phyloP scores from a whole-genome alignment of 371 early-diverging fungal species.

The Polyrhizophydium stewartii region DNA sequence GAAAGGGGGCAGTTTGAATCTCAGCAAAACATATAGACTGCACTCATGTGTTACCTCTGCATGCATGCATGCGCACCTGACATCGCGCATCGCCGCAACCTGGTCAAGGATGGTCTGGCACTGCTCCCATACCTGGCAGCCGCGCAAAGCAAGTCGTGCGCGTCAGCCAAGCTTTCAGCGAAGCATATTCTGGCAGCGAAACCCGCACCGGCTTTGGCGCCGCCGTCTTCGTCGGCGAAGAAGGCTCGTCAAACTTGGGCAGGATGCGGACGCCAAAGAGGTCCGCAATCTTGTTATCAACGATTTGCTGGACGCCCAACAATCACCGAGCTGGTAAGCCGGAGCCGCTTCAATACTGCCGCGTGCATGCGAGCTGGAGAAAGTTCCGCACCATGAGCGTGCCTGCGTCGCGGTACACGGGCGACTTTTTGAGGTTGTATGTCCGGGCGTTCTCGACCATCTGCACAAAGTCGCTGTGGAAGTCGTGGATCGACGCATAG shows the following conservation, averaged over 20 bases:
- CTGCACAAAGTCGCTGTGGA: conserved; percentile 60
- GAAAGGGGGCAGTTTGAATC: too few relatives aligned
- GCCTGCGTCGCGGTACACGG: conserved; percentile 70
- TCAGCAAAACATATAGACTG: too few relatives aligned
- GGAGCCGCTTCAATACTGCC: too few relatives aligned
- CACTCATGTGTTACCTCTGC: too few relatives aligned
- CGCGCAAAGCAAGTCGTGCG: too few relatives aligned
- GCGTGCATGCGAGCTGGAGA: too few relatives aligned
- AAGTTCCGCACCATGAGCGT: conserved; percentile 40
- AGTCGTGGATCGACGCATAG: conserved; percentile 50
- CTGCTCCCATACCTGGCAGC: neutral
- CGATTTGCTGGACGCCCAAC: neutral
- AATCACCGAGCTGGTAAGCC: too few relatives aligned
- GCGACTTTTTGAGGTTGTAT: conserved; percentile 69
- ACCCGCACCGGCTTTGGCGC: neutral
- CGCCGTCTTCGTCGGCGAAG: neutral
- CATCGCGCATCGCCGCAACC: conserved; percentile 14
- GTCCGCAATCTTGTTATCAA: neutral
- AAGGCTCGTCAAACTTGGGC: neutral
- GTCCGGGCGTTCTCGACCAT: conserved; percentile 74
- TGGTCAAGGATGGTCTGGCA: neutral
- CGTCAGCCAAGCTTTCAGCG: too few relatives aligned
- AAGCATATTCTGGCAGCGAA: too few relatives aligned
- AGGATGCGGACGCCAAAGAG: neutral
- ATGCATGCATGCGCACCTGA: too few relatives aligned